These are phyloP conservation scores for Salvia splendens DNA, from an alignment of 257 asterid genomes.

Conservation along the genomic window DNA sequence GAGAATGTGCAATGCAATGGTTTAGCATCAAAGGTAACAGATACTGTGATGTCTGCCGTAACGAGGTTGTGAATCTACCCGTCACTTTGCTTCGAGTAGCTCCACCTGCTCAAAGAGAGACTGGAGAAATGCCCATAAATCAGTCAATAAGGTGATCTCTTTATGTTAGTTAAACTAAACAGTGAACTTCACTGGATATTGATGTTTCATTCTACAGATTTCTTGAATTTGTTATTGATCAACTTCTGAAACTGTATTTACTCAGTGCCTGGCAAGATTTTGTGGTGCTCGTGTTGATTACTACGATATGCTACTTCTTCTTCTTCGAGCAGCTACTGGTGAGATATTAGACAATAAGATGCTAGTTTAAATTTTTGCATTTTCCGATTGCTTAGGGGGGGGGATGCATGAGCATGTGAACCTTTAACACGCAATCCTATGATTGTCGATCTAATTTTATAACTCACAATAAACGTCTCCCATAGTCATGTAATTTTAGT, in stretches of 20 bases:
- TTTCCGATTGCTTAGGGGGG: slow-evolving; percentile 6
- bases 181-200: background rate
- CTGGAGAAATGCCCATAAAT: slow-evolving; percentile 43
- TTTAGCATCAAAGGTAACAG: slow-evolving; percentile 65
- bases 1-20: slow-evolving; percentile 92
- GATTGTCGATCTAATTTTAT: background rate
- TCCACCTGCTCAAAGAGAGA: slow-evolving; percentile 42
- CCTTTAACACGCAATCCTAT: background rate
- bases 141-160: slow-evolving; percentile 41
- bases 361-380: slow-evolving; percentile 9
- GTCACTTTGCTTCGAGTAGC: slow-evolving; percentile 79
- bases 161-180: background rate
- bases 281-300: slow-evolving; percentile 88
- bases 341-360: slow-evolving; percentile 36
- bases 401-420: background rate
- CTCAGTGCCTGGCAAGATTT: slow-evolving; percentile 96
- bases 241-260: background rate
- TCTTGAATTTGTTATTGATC: background rate
- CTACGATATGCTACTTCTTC: slow-evolving; percentile 95
- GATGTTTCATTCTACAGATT: background rate
- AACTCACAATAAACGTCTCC: background rate
- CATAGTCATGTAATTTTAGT: background rate
- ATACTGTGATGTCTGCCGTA: slow-evolving; percentile 76
- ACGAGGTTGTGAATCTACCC: slow-evolving; percentile 79
- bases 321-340: slow-evolving; percentile 93